A percentile compares a stretch with the other conserved stretches of the same genome.
Conservation (phyloP, 2,329 filamentous ascomycete genomes). For the Beauveria brongniartii region DNA sequence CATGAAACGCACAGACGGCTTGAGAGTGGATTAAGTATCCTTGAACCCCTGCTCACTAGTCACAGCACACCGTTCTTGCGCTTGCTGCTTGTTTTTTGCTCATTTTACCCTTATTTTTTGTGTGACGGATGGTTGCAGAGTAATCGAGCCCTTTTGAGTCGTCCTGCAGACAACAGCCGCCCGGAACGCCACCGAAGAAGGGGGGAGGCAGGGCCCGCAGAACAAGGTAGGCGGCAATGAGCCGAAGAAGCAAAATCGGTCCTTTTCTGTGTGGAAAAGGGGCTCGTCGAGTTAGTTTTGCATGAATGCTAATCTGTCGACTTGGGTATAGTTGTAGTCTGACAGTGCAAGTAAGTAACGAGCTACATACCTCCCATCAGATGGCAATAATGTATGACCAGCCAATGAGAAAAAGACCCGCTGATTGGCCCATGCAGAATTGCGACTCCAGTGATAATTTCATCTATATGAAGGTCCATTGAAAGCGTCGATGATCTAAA, state of each 20-base stretch:
- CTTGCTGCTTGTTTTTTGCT: slow-evolving; percentile 1
- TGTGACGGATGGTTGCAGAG: background rate
- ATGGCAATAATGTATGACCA: background rate
- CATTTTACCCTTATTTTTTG: background rate
- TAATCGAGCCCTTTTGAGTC: background rate
- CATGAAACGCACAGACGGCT: background rate
- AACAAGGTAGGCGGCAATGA: background rate
- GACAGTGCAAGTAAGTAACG: background rate
- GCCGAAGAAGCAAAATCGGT: slow-evolving; percentile 4
- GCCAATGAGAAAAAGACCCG: background rate
- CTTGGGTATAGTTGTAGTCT: background rate
- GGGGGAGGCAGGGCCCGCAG: background rate
- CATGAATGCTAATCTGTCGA: background rate
- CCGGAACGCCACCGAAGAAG: background rate
- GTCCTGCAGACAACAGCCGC: background rate
- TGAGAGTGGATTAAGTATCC: background rate
- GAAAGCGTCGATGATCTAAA: background rate
- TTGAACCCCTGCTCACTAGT: background rate
- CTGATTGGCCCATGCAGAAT: background rate
- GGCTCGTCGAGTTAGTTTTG: background rate
- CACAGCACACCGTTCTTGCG: slow-evolving; percentile 1
- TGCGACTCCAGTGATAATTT: background rate
- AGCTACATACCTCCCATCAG: background rate
- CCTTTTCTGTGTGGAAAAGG: background rate
- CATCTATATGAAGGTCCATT: background rate